Conservation (phyloP, 257 asterid species). For the Plectranthus barbatus region DNA sequence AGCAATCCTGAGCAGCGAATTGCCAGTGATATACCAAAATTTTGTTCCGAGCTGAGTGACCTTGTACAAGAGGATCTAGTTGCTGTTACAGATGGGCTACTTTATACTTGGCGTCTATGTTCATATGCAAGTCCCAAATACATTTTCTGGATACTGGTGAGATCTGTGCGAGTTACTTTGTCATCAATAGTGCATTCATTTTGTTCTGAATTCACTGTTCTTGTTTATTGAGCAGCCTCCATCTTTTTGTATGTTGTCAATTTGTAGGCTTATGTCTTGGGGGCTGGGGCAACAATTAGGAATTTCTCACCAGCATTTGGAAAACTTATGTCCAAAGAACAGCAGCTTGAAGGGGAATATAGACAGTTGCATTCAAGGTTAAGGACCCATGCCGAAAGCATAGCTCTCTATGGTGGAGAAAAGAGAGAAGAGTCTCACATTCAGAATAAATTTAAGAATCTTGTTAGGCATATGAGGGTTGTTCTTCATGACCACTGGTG, state of each 20-base stretch:
- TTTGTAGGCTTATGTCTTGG: slow-evolving; percentile 87
- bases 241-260: slow-evolving; percentile 20
- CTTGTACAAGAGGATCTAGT: slow-evolving; percentile 93
- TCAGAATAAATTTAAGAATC: slow-evolving; percentile 71
- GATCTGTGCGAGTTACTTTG: slow-evolving; percentile 6
- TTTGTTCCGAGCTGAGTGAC: slow-evolving; percentile 95
- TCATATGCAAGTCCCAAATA: slow-evolving; percentile 99
- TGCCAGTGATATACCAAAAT: slow-evolving; percentile 95
- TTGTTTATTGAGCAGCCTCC: slow-evolving; percentile 9
- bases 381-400: slow-evolving; percentile 98
- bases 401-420: slow-evolving; percentile 97
- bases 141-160: slow-evolving; percentile 88
- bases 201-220: slow-evolving; percentile 2
- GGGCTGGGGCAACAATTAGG: slow-evolving; percentile 83
- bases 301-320: slow-evolving; percentile 96
- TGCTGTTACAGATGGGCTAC: slow-evolving; percentile 87
- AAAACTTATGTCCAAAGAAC: slow-evolving; percentile 84
- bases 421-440: slow-evolving; percentile 87
- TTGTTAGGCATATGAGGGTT: slow-evolving; percentile 72
- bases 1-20: slow-evolving; percentile 93
- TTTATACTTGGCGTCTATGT: slow-evolving; percentile 97
- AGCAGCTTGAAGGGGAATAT: slow-evolving; percentile 96
- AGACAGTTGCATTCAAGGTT: slow-evolving; percentile 94
- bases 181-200: background rate
- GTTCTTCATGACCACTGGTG: slow-evolving; percentile 99